Base-by-base conservation (phyloP, 2,329 filamentous ascomycete species). In the Ophiocordyceps camponoti-rufipedis region DNA sequence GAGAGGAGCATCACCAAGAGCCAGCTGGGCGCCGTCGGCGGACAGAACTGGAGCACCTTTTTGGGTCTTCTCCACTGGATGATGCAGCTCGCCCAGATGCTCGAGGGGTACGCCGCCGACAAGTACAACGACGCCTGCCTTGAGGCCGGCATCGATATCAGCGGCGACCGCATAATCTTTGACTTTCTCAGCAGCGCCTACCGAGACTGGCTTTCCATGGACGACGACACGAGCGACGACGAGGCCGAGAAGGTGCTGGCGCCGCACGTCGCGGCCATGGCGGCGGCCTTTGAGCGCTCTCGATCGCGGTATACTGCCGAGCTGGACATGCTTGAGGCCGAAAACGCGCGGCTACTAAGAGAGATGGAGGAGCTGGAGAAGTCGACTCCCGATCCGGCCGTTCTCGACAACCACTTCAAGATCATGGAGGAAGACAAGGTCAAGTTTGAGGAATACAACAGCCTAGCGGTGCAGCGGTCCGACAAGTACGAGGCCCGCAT, bases 1-100 rank as follows among this genome's bases (percentile, higher is more conserved):
- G 87, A 94, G 56, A 85, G 87, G 62, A 88, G 81, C 56, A 96
- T 98, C 55, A 94, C 87, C 46, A 98, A 96, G 63, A 94, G 86
- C 45, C 87, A 94, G 58, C 86, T 98, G 47, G 79, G 86, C 0
- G 91, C 93, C 2, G 91, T 96, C 0, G 91, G 91, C 52, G 89
- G 88, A 3, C 87, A 94, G 62, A 96, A 96, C 58, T 98, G 91
- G 91, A 83, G 83, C 50, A 91, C 86, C 0, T 96, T 98, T 56
- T 69, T 98, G 12, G 91, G 88, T 0, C 69, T 98, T 59, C 70
- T 98, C 44, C 88, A 98, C 65, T 98, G 91, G 91, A 89, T 98
- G 79, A 94, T 98, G 89, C 88, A 96, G 62, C 69, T 98, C 44
- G 85, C 86, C 5, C 81, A 89, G 53, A 94, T 96, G 81, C 76